These are phyloP conservation scores for Fraxinus velutina DNA, from an alignment of 305 asterid species.

Conservation along the genomic window DNA sequence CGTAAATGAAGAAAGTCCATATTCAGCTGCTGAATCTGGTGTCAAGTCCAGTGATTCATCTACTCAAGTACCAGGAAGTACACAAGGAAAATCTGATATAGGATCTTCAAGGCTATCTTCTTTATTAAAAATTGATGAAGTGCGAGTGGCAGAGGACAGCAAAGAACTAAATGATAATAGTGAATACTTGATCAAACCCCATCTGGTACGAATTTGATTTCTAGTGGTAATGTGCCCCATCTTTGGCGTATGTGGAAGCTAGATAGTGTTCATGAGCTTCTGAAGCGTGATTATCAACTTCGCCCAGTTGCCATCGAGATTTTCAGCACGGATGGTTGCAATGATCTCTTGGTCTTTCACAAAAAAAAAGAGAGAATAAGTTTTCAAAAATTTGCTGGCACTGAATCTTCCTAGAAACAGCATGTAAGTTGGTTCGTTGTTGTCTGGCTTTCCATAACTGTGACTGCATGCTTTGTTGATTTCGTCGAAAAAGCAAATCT, in stretches of 20 bases:
- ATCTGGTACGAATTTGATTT: constrained; percentile 33
- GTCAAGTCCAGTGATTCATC: constrained; percentile 69
- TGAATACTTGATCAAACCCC: constrained; percentile 92
- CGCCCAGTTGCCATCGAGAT: constrained; percentile 97
- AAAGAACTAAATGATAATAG: constrained; percentile 90
- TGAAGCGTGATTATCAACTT: constrained; percentile 97
- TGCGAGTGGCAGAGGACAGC: constrained; percentile 58
- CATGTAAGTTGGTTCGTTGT: constrained; percentile 62
- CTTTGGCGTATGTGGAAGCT: constrained; percentile 99
- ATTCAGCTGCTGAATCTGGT: constrained; percentile 85
- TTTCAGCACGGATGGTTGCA: constrained; percentile 99
- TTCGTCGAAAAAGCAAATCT: constrained; percentile 4
- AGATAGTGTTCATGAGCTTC: constrained; percentile 88
- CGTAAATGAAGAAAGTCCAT: constrained; percentile 75
- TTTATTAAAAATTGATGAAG: constrained; percentile 56
- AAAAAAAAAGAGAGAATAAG: constrained; percentile 90
- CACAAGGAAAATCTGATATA: constrained; percentile 62
- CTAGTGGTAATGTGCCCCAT: constrained; percentile 81
- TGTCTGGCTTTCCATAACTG: background rate
- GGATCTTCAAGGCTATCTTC: constrained; percentile 77
- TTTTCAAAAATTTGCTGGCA: constrained; percentile 85
- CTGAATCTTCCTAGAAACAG: constrained; percentile 97
- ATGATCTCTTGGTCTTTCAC: constrained; percentile 93
- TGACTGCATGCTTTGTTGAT: constrained; percentile 7
- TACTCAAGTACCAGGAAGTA: constrained; percentile 61